Conservation (phyloP, 257 asterid genomes). For the Cruciata laevipes region DNA sequence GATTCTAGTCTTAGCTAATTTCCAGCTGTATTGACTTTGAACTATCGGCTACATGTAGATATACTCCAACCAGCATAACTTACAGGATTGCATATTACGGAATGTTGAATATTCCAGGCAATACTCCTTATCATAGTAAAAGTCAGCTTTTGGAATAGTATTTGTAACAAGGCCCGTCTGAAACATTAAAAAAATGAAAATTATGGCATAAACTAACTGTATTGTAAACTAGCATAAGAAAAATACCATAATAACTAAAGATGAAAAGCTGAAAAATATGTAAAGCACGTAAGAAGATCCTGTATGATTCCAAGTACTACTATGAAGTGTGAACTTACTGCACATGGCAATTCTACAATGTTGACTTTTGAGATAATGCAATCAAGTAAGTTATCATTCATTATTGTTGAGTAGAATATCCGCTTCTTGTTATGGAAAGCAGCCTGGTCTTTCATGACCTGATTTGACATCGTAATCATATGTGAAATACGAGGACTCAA, state of each 20-base stretch:
- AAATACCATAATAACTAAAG: neutral
- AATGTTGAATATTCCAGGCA: conserved; percentile 78
- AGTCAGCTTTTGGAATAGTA: conserved; percentile 38
- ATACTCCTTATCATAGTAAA: conserved; percentile 86
- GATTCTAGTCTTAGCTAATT: neutral
- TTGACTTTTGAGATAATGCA: conserved; percentile 79
- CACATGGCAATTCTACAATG: conserved; percentile 36
- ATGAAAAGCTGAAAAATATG: neutral
- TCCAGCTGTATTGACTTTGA: neutral
- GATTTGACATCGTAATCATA: conserved; percentile 14
- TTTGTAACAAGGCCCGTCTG: conserved; percentile 38
- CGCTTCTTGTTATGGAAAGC: conserved; percentile 65
- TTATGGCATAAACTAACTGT: neutral
- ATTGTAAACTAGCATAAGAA: conserved; percentile 6
- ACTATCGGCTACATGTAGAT: neutral
- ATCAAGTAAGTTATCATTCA: conserved; percentile 71
- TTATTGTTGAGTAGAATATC: conserved; percentile 62
- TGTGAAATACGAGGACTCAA: conserved; percentile 7
- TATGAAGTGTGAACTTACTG: conserved; percentile 24
- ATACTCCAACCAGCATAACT: conserved; percentile 16
- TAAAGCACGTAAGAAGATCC: neutral
- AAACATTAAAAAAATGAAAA: conserved; percentile 13
- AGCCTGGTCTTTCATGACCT: conserved; percentile 70
- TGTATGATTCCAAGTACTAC: neutral
- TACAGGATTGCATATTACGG: conserved; percentile 48